Conservation (phyloP, 345 rosid species). For the Gossypium herbaceum region DNA sequence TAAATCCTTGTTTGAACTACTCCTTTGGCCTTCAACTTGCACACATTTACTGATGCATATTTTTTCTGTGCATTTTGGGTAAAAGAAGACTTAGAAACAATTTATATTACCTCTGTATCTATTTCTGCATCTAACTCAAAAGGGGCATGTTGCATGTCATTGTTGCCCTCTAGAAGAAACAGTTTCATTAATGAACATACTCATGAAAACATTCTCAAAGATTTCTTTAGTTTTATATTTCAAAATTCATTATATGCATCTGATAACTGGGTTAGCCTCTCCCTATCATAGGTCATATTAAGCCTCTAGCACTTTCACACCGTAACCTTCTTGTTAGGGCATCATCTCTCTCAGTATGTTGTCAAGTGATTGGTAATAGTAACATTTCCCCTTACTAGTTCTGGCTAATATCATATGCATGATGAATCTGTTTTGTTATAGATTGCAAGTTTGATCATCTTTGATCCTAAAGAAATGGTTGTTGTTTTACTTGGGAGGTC, state of each 20-base stretch:
- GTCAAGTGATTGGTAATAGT: not conserved
- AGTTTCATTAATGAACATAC: not conserved
- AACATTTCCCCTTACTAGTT: not conserved
- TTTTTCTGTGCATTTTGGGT: not conserved
- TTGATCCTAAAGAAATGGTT: not conserved
- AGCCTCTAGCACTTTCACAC: not conserved
- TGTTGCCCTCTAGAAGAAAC: not conserved
- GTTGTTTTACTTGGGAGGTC: not conserved
- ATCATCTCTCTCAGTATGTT: not conserved
- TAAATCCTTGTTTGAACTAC: not conserved
- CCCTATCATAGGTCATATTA: not conserved
- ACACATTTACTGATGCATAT: not conserved
- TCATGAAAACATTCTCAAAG: not conserved
- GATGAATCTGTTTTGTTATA: not conserved
- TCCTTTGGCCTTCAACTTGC: not conserved
- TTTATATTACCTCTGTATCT: not conserved
- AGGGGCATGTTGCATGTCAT: not conserved
- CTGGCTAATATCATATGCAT: not conserved
- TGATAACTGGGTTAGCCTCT: not conserved
- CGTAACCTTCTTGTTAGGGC: not conserved
- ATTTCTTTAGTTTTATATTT: not conserved
- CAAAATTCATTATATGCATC: not conserved
- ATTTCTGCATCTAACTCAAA: not conserved
- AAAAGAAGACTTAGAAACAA: not conserved
- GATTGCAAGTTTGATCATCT: not conserved